These are phyloP conservation scores for Trypanosoma scelopori DNA, from an alignment of 208 protist genomes.

Conservation along the genomic window DNA sequence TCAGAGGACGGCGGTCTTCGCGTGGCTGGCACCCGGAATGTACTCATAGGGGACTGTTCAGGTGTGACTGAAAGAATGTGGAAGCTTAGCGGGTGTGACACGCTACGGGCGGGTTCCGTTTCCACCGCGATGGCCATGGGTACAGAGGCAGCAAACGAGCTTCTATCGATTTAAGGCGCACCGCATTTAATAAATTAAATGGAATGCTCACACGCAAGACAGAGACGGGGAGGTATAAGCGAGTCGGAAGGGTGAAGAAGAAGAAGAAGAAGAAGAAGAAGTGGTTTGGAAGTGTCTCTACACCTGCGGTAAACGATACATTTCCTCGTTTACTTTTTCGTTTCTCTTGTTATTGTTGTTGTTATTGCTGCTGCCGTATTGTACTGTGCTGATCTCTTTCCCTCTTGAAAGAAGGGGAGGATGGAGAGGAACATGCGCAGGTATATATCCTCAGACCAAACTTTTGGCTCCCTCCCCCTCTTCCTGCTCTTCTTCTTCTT, in stretches of 20 bases:
- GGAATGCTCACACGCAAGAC: neutral
- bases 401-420: too few species aligned
- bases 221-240: too few species aligned
- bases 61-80: slow-evolving; percentile 47
- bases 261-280: neutral
- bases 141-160: slow-evolving; percentile 34
- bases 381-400: too few species aligned
- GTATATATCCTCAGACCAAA: neutral
- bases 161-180: slow-evolving; percentile 19
- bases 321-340: neutral
- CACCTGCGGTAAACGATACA: neutral
- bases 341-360: neutral
- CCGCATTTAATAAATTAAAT: neutral
- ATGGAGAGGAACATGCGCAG: neutral
- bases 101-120: slow-evolving; percentile 53
- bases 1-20: slow-evolving; percentile 16
- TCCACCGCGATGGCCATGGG: slow-evolving; percentile 55
- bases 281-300: neutral
- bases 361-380: neutral
- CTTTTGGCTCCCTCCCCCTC: too few species aligned
- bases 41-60: slow-evolving; percentile 73
- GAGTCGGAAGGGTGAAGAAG: too few species aligned
- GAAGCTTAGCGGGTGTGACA: slow-evolving; percentile 30
- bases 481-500: too few species aligned
- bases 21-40: slow-evolving; percentile 41